A percentile compares a stretch with the other conserved stretches of the same genome.
Evolutionary conservation across 805 yeast genomes (phyloP).

Genomic region (Wilhelminamyces savonicus): DNA sequence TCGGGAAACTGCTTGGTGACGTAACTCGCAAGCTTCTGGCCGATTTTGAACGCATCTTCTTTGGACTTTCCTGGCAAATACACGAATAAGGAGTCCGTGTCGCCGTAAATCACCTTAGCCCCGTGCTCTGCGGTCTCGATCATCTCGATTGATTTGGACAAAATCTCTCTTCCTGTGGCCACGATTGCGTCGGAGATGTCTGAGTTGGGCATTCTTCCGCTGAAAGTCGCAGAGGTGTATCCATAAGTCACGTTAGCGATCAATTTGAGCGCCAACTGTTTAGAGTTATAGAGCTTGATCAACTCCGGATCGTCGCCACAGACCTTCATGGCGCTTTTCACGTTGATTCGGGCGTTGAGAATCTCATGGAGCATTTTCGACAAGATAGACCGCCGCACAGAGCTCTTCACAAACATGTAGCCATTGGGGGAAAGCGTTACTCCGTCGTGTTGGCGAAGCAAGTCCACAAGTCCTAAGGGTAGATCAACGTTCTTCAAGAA

Average conservation of each 20-base stretch:
- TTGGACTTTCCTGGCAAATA: constrained; percentile 78
- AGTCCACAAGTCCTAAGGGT: constrained; percentile 50
- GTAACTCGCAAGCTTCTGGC: constrained; percentile 57
- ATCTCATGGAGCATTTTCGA: constrained; percentile 84
- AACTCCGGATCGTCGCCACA: constrained; percentile 41
- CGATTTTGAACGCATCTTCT: constrained; percentile 72
- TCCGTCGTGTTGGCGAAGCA: constrained; percentile 42
- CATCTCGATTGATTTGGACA: constrained; percentile 59
- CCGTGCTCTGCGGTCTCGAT: constrained; percentile 71
- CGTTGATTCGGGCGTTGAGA: constrained; percentile 70
- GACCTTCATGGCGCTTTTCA: constrained; percentile 72
- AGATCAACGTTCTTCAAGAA: constrained; percentile 39
- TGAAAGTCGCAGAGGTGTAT: constrained; percentile 87
- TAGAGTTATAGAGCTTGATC: constrained; percentile 55
- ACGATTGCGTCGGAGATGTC: constrained; percentile 95
- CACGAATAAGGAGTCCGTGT: constrained; percentile 90
- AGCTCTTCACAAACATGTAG: constrained; percentile 60
- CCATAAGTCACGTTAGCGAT: constrained; percentile 97
- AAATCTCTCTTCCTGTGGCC: constrained; percentile 79
- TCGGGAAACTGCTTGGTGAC: constrained; percentile 67
- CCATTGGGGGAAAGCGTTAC: constrained; percentile 84
- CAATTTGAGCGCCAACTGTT: constrained; percentile 82
- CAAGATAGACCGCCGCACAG: constrained; percentile 62
- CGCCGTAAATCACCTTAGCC: constrained; percentile 94
- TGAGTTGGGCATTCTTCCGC: constrained; percentile 96